phyloP scores from a whole-genome alignment of 176 grass and related monocot species.

The Avena atlantica region DNA sequence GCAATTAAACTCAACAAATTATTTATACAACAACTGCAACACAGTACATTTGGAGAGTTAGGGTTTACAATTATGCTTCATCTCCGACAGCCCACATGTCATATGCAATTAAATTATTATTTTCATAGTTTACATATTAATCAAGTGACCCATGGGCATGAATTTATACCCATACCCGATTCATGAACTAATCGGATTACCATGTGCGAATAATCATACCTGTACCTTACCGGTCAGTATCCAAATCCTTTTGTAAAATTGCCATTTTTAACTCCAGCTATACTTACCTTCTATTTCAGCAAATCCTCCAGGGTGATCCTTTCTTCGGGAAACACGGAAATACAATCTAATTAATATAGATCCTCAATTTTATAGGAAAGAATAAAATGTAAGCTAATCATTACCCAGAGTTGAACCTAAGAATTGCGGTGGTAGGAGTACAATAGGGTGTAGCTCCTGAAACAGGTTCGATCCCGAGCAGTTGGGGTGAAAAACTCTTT shows the following conservation, averaged over 20 bases:
- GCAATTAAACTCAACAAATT: not conserved
- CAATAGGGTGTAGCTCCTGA: not conserved
- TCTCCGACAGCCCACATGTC: not conserved
- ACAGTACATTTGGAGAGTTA: not conserved
- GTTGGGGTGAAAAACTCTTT: slow-evolving; percentile 1
- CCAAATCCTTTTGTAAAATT: not conserved
- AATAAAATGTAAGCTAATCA: slow-evolving; percentile 24
- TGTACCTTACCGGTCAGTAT: not conserved
- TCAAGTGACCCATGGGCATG: not conserved
- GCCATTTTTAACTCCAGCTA: not conserved
- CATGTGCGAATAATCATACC: not conserved
- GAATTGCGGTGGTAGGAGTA: not conserved
- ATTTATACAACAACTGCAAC: not conserved
- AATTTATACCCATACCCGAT: not conserved
- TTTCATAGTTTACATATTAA: not conserved
- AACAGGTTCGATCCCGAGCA: not conserved
- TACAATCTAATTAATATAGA: not conserved
- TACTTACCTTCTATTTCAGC: slow-evolving; percentile 34
- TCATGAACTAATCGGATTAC: not conserved
- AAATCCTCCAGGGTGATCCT: not conserved
- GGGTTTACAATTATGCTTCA: not conserved
- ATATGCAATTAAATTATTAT: not conserved
- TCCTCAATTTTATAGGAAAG: slow-evolving; percentile 8
- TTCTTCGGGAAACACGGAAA: not conserved
- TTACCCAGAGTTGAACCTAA: not conserved